These are phyloP conservation scores for Botryotinia convoluta DNA, from an alignment of 2,329 filamentous ascomycete species.

Conservation along the genomic window DNA sequence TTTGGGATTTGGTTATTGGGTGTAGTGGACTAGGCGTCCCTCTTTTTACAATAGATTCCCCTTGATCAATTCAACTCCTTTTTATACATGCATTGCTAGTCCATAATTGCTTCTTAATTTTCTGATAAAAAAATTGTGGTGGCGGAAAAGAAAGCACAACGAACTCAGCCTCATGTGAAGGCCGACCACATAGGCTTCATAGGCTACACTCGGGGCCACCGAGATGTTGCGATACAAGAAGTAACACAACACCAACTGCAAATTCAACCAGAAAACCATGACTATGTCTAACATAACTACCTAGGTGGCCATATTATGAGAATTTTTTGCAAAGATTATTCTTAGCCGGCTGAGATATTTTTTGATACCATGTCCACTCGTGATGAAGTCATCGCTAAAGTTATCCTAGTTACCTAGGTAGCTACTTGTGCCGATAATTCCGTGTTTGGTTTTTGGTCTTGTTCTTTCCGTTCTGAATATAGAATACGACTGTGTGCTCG, in stretches of 20 bases:
- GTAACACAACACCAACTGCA: constrained; percentile 8
- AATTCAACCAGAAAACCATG: not conserved
- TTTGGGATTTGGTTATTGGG: not conserved
- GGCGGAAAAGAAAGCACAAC: not conserved
- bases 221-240: constrained; percentile 4
- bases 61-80: not conserved
- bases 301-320: not conserved
- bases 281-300: not conserved
- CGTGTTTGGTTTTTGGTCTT: not conserved
- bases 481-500: not conserved
- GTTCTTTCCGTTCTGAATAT: not conserved
- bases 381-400: constrained; percentile 11
- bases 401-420: not conserved
- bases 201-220: constrained; percentile 9
- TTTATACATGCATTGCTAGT: not conserved
- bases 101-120: not conserved
- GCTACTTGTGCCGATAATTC: not conserved
- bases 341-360: not conserved
- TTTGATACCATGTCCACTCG: not conserved
- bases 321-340: not conserved
- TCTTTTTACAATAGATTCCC: constrained; percentile 9
- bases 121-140: not conserved
- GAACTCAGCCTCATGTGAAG: constrained; percentile 12
- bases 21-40: not conserved
- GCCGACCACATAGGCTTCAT: not conserved